A percentile compares a stretch with the other conserved stretches of the same genome.
Conservation (phyloP, 352 stramenopile genomes). For the Pythium rhizo-oryzae region DNA sequence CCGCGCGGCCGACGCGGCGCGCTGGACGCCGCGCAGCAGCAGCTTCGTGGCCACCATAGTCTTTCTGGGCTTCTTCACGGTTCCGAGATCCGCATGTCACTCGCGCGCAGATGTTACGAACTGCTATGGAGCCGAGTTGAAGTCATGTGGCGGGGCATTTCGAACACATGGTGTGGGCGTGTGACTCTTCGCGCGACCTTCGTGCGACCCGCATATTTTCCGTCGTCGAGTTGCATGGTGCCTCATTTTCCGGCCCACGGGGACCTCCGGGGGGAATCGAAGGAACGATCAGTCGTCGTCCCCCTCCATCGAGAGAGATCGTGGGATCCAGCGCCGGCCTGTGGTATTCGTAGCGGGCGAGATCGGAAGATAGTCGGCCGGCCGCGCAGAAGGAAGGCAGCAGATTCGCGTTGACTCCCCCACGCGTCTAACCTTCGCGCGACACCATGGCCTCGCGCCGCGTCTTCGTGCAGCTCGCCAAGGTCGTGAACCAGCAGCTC, state of each 20-base stretch:
- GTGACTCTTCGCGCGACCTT: slow-evolving; percentile 22
- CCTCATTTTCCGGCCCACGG: not conserved
- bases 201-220: slow-evolving; percentile 6
- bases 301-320: not conserved
- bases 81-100: slow-evolving; percentile 16
- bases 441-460: slow-evolving; percentile 54
- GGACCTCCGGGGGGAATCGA: not conserved
- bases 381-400: not conserved
- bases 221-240: slow-evolving; percentile 2
- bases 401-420: no score
- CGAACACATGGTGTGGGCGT: not conserved
- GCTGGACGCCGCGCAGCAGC: slow-evolving; percentile 10
- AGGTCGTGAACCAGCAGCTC: slow-evolving; percentile 34
- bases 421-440: not conserved
- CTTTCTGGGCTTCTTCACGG: not conserved
- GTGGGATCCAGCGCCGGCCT: not conserved
- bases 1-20: not conserved
- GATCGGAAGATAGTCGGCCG: not conserved
- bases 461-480: slow-evolving; percentile 73
- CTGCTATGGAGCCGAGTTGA: slow-evolving; percentile 9
- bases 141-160: not conserved
- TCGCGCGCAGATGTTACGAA: slow-evolving; percentile 20
- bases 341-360: no score
- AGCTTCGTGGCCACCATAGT: slow-evolving; percentile 2
- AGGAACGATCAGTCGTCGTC: not conserved